Base-by-base conservation (phyloP, 2,329 filamentous ascomycete genomes). In the Fusarium domesticum region DNA sequence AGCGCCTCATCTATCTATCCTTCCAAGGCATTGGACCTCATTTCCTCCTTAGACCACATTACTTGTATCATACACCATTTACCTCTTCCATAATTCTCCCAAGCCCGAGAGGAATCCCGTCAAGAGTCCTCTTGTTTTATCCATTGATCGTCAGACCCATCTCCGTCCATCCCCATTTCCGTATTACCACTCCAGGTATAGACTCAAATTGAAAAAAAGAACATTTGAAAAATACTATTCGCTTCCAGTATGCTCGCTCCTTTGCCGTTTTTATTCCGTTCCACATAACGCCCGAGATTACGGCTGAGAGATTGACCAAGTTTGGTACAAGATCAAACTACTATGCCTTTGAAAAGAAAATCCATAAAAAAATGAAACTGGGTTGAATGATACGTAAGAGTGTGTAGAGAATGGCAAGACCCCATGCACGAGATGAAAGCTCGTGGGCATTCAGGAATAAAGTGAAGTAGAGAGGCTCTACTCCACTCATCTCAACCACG, bases 401-500 rank as follows among this genome's bases (percentile, higher is more conserved):
- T 35, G 40, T 47, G 43, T 40, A 37, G 30, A 39, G 39, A 34
- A n/a, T 35, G 42, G n/a, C 36, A 35, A 28, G 34, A 40, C 33
- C 42, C 45, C 43, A 43, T 35, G 28, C 39, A 40, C 18, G 11
- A 10, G 17, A 17, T 42, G 23, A 34, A 34, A 34, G 10, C 37
- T 46, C 35, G 36, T 53, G 44, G 52, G 39, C 42, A 46, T 42
- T 39, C 3, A 28, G 14, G 7, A 28, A 28, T 11, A 4, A 12
- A 28, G 23, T 28, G 23, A 10, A 28, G 7, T 11, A 28, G 23
- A 28, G 23, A 11, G 7, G 14, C n/a, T n/a, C n/a, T n/a, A n/a
- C n/a, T n/a, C n/a, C n/a, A n/a, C n/a, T n/a, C 12, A 11, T 16
- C 34, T 58, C 43, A 64, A 36, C 49, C 34, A 12, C 41, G 38